Base-by-base conservation (phyloP, 495 filamentous ascomycete species). In the Tuber aestivum region DNA sequence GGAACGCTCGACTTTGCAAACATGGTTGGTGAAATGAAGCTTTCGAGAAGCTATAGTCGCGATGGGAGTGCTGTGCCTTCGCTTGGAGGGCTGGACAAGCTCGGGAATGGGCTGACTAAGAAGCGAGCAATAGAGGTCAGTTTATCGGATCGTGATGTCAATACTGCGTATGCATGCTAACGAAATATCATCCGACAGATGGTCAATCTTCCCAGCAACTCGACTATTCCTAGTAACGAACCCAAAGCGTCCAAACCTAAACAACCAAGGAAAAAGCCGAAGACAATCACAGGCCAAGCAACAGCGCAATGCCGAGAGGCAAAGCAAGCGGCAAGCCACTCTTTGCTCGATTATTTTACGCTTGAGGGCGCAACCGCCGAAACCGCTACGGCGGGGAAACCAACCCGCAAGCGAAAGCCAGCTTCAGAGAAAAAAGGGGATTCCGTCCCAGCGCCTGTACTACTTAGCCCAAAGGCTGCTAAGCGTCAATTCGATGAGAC, bases 281-380 rank as follows among this genome's bases (percentile, higher is more conserved):
- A 89, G 56, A 98, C 95, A 10, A 90, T 98, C 72, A 98, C 95
- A 3, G 93, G 91, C 72, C 85, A 91, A 69, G 93, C 94, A 38
- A 97, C 91, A 6, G 91, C 92, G 37, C 89, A 89, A n/a, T 97
- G 96, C 83, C 84, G 84, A 41, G 72, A 81, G 23, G 76, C 80
- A n/a, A 80, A 85, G 20, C 74, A 81, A 18, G 77, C 80, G 2
- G 83, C 74, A 35, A 78, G 78, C 32, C 75, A 78, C 68, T 80
- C 79, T 44, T 48, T 87, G 48, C 61, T 84, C 41, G 79, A 83
- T 70, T 85, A 84, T 73, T 84, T 86, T 72, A 50, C 77, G 32
- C 50, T 16, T n/a, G 50, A 84, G 44, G 74, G 75, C 37, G 77
- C 48, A 4, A 69, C 80, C 10, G n/a, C 50, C 41, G 56, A 70